Evolutionary conservation across 1,284 basidiomycete genomes (phyloP), one percentile per base, ranked within the genome.

Genomic region (Ustilago cynodontis): DNA sequence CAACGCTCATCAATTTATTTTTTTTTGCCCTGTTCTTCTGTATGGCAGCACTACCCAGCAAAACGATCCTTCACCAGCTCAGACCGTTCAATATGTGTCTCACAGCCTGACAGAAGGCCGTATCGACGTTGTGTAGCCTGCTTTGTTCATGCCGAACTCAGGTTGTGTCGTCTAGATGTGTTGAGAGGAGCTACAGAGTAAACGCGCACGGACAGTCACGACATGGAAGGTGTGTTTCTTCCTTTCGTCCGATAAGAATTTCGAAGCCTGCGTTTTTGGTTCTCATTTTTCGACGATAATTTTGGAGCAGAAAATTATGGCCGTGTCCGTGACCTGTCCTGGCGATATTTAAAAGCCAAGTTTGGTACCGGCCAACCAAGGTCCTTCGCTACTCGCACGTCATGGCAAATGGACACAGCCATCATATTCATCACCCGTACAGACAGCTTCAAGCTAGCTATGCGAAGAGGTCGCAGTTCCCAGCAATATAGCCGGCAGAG

Each of bases 41-140:
- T 39, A 56, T 39, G 41, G 54, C 37, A 56, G 54, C 22, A 37
- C 54, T 43, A 20, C 4, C 7, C 22, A 24, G 22, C 33, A 54
- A 35, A 39, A 54, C 29, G 14, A 20, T 52, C 29, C 50, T 50
- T 28, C 16, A 43, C 41, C 24, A 50, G 47, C 20, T 33, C 7
- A 52, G 8, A 20, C 20, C 14, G 16, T 13, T 28, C 28, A 13
- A 5, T 5, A 13, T 16, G 16, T 49, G 47, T 26, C 14, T 28
- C 41, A 16, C n/a, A n/a, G 41, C 41, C 16, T 43, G 41, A n/a
- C 7, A 43, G 6, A 18, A 16, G 1, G 2, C 18, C 18, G 37
- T 16, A 6, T 18, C 14, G 13, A 18, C 37, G 18, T 3, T 39
- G 37, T 16, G 37, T 39, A 16, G 37, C 31, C 11, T 33, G 31